Percentiles rank a stretch among this genome's conserved stretches.
Conservation (phyloP, 2,329 filamentous ascomycete genomes). For the Colletotrichum endophyticum region DNA sequence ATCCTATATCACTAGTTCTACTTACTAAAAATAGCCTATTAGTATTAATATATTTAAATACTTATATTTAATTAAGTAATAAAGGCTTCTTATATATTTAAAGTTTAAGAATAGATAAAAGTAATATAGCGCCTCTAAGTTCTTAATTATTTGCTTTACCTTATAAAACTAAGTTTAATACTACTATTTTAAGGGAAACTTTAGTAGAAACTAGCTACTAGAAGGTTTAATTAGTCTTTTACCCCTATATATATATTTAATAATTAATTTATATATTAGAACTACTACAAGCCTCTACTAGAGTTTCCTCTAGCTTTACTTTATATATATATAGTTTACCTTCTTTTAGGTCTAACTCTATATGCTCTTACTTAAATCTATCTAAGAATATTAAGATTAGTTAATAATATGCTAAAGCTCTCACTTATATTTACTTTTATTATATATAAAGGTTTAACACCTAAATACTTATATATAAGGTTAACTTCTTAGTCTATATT, state of each 20-base stretch:
- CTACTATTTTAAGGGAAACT: too few species aligned
- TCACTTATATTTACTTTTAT: slow-evolving; percentile 33
- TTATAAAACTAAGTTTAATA: too few species aligned
- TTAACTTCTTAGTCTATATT: too few species aligned
- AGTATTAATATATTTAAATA: slow-evolving; percentile 44
- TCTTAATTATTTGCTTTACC: too few species aligned
- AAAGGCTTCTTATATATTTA: slow-evolving; percentile 44
- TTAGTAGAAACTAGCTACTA: slow-evolving; percentile 21
- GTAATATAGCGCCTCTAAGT: slow-evolving; percentile 35
- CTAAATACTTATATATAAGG: too few species aligned
- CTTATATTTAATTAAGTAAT: slow-evolving; percentile 40
- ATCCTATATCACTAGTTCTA: slow-evolving; percentile 39
- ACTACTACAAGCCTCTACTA: neutral
- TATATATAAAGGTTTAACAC: too few species aligned
- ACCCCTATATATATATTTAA: neutral
- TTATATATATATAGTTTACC: slow-evolving; percentile 49
- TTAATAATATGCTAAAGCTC: slow-evolving; percentile 43
- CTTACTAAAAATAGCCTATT: slow-evolving; percentile 46
- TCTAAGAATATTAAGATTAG: slow-evolving; percentile 45
- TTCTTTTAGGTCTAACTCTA: neutral
- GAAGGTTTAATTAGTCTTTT: slow-evolving; percentile 22
- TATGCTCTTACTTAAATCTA: slow-evolving; percentile 48
- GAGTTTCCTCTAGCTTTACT: neutral
- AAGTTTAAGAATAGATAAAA: slow-evolving; percentile 46
- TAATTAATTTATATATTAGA: neutral